Conservation (phyloP, 768 basidiomycete species). For the Hygrophoropsis aurantiaca region DNA sequence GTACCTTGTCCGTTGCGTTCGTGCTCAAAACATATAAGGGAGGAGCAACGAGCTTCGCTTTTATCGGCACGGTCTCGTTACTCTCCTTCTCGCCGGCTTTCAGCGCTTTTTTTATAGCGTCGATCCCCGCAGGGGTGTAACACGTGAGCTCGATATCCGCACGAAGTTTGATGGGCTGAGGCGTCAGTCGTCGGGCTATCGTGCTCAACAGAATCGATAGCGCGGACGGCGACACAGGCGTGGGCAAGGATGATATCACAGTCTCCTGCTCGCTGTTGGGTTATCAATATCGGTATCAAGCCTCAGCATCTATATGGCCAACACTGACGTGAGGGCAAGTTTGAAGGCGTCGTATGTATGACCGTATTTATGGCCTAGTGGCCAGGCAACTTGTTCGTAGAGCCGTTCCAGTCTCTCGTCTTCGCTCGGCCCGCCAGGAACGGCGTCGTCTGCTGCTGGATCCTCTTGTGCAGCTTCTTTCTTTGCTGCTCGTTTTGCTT, state of each 20-base stretch:
- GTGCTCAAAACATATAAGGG: slow-evolving; percentile 95
- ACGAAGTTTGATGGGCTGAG: slow-evolving; percentile 97
- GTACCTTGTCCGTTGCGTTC: slow-evolving; percentile 97
- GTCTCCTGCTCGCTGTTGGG: slow-evolving; percentile 77
- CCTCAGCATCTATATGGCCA: no score
- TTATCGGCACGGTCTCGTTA: slow-evolving; percentile 91
- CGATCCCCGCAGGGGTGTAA: slow-evolving; percentile 93
- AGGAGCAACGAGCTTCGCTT: slow-evolving; percentile 94
- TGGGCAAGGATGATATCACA: slow-evolving; percentile 73
- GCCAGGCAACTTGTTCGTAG: slow-evolving; percentile 93
- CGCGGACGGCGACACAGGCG: slow-evolving; percentile 56
- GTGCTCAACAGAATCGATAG: slow-evolving; percentile 69
- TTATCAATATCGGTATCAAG: slow-evolving; percentile 6
- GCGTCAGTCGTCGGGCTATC: slow-evolving; percentile 93
- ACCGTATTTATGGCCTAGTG: slow-evolving; percentile 86
- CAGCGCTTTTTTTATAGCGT: slow-evolving; percentile 92
- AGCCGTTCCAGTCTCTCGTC: slow-evolving; percentile 81
- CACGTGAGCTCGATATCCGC: slow-evolving; percentile 98
- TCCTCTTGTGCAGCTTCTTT: slow-evolving; percentile 49
- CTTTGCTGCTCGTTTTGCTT: slow-evolving; percentile 41
- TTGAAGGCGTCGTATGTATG: slow-evolving; percentile 99
- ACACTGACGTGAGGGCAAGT: slow-evolving; percentile 84
- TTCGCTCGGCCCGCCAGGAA: slow-evolving; percentile 48
- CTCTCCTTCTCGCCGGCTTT: slow-evolving; percentile 86
- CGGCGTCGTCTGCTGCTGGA: slow-evolving; percentile 38